These are phyloP conservation scores for Ustilago xerochloae DNA, from an alignment of 1,284 basidiomycete species.

Conservation along the genomic window DNA sequence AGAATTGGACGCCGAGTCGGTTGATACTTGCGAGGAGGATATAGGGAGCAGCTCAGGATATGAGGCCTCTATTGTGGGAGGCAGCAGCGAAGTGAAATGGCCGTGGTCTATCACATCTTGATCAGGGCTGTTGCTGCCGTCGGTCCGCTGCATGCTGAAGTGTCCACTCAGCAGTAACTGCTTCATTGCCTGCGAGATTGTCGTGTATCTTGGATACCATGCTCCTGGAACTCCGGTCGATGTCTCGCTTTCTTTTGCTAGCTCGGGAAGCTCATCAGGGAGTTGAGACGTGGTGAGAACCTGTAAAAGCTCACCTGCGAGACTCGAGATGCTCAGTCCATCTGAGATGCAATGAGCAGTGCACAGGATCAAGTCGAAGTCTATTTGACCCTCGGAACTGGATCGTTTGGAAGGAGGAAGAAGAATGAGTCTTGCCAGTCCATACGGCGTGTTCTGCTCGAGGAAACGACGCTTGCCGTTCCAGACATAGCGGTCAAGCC, in stretches of 20 bases:
- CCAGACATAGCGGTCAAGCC: slow-evolving; percentile 43
- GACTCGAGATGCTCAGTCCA: slow-evolving; percentile 36
- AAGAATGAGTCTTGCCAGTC: slow-evolving; percentile 27
- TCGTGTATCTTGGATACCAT: slow-evolving; percentile 3
- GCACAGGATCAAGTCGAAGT: slow-evolving; percentile 38
- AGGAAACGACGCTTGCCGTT: slow-evolving; percentile 44
- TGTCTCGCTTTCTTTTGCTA: background rate
- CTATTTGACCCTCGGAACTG: background rate
- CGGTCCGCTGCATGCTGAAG: background rate
- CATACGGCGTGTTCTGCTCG: slow-evolving; percentile 19
- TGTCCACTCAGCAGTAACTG: slow-evolving; percentile 14
- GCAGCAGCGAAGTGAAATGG: slow-evolving; percentile 24
- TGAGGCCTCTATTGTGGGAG: slow-evolving; percentile 33
- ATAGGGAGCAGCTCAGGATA: slow-evolving; percentile 33
- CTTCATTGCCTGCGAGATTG: slow-evolving; percentile 11
- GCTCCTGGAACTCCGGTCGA: slow-evolving; percentile 3
- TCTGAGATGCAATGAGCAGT: slow-evolving; percentile 45
- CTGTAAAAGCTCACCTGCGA: slow-evolving; percentile 33
- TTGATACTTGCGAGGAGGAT: background rate
- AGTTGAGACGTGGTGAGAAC: slow-evolving; percentile 25
- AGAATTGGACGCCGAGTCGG: background rate
- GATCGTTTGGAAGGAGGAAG: slow-evolving; percentile 16
- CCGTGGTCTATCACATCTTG: background rate
- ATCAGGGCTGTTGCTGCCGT: background rate
- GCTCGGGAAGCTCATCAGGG: slow-evolving; percentile 8